Percentiles rank a stretch among this genome's conserved stretches.
Conservation (phyloP, 257 asterid genomes). For the Haberlea rhodopensis region DNA sequence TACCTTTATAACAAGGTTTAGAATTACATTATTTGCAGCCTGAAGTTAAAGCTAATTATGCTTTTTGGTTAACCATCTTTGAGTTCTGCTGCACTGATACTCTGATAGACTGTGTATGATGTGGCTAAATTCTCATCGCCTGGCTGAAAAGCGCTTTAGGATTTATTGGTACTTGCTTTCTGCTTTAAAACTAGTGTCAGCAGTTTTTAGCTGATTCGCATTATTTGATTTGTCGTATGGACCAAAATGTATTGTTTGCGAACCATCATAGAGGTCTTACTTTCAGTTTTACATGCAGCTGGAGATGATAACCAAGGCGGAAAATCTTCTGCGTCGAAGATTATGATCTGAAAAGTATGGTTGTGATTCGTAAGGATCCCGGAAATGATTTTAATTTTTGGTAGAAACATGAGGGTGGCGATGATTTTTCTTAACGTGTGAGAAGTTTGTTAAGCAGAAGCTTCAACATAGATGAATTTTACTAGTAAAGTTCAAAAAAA, state of each 20-base stretch:
- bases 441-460: constrained; percentile 14
- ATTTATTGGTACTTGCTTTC: not conserved
- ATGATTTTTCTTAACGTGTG: constrained; percentile 15
- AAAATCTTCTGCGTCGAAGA: constrained; percentile 33
- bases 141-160: not conserved
- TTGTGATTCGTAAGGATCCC: not conserved
- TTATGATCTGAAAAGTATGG: constrained; percentile 46
- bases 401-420: constrained; percentile 14
- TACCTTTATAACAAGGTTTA: not conserved
- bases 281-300: constrained; percentile 34
- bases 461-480: constrained; percentile 15
- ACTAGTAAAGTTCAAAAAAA: no score
- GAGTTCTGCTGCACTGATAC: not conserved
- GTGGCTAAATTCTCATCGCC: not conserved
- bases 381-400: not conserved
- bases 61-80: not conserved
- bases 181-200: not conserved
- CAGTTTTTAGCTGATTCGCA: not conserved
- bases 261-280: constrained; percentile 13
- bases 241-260: not conserved
- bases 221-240: not conserved
- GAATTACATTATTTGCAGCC: not conserved
- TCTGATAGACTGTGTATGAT: not conserved
- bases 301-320: constrained; percentile 38
- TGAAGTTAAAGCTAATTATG: not conserved